These are phyloP conservation scores for Linnemannia elongata DNA, from an alignment of 192 early-diverging fungal species.

Conservation along the genomic window DNA sequence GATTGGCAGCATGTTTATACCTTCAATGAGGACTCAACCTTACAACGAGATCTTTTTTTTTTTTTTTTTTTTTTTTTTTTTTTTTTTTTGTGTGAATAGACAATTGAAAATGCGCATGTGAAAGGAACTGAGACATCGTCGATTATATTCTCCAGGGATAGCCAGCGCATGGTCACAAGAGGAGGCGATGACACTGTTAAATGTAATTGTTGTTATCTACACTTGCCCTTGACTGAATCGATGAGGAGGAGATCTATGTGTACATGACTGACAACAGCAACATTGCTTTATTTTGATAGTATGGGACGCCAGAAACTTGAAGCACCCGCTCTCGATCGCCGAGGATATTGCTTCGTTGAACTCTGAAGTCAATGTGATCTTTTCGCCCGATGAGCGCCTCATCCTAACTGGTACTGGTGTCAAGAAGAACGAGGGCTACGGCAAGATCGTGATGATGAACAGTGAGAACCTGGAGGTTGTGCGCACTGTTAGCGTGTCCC, in stretches of 20 bases:
- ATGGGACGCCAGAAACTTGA: slow-evolving; percentile 90
- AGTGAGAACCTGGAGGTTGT: slow-evolving; percentile 69
- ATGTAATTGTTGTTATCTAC: slow-evolving; percentile 40
- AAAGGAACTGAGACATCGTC: slow-evolving; percentile 77
- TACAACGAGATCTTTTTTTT: background rate
- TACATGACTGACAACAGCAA: background rate
- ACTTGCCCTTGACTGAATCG: background rate
- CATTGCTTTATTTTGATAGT: slow-evolving; percentile 56
- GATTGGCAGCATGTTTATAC: no score
- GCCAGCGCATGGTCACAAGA: slow-evolving; percentile 77
- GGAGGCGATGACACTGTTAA: slow-evolving; percentile 91
- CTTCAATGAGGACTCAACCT: background rate
- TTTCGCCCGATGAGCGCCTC: slow-evolving; percentile 83
- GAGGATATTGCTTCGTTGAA: slow-evolving; percentile 73
- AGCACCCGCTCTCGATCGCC: slow-evolving; percentile 70
- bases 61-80: background rate
- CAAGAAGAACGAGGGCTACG: slow-evolving; percentile 78
- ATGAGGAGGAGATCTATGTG: background rate
- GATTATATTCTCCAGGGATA: slow-evolving; percentile 77
- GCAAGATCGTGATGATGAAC: slow-evolving; percentile 77
- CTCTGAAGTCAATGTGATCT: slow-evolving; percentile 84
- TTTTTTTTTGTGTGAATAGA: slow-evolving; percentile 33
- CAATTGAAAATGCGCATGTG: slow-evolving; percentile 78
- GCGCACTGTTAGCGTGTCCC: slow-evolving; percentile 64
- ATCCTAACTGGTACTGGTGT: slow-evolving; percentile 80